These are phyloP conservation scores for Yamadazyma buinensis DNA, from an alignment of 1,139 yeast genomes.

Conservation along the genomic window DNA sequence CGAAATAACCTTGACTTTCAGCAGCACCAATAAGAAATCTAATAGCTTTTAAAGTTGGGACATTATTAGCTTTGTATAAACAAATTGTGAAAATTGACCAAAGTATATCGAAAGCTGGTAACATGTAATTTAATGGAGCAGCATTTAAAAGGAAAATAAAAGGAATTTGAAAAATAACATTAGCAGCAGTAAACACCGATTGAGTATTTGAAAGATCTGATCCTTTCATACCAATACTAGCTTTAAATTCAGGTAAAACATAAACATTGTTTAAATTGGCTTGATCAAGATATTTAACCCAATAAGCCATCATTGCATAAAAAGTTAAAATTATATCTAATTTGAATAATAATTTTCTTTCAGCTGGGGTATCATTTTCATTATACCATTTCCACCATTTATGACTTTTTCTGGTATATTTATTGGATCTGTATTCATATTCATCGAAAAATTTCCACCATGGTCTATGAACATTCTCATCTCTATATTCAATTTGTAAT, in stretches of 20 bases:
- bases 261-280: constrained; percentile 65
- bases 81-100: constrained; percentile 69
- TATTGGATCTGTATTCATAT: constrained; percentile 51
- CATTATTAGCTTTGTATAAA: constrained; percentile 43
- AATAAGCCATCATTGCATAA: constrained; percentile 60
- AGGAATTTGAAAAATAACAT: constrained; percentile 53
- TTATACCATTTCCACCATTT: constrained; percentile 68
- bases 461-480: constrained; percentile 62
- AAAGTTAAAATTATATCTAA: constrained; percentile 58
- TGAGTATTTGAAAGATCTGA: constrained; percentile 63
- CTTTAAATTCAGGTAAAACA: constrained; percentile 61
- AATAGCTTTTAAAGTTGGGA: constrained; percentile 50
- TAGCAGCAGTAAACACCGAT: constrained; percentile 55
- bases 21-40: constrained; percentile 61
- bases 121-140: constrained; percentile 51
- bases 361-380: constrained; percentile 50
- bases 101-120: constrained; percentile 56
- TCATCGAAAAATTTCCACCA: constrained; percentile 63
- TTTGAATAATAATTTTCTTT: constrained; percentile 55
- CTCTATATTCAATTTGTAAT: constrained; percentile 44
- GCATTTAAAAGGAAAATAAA: constrained; percentile 43
- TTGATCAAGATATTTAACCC: constrained; percentile 68
- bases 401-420: constrained; percentile 29
- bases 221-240: constrained; percentile 58
- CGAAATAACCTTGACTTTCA: constrained; percentile 59